Evolutionary conservation across 495 filamentous ascomycete species (phyloP), one percentile per base, ranked within the genome.

Genomic region (Neurospora terricola): DNA sequence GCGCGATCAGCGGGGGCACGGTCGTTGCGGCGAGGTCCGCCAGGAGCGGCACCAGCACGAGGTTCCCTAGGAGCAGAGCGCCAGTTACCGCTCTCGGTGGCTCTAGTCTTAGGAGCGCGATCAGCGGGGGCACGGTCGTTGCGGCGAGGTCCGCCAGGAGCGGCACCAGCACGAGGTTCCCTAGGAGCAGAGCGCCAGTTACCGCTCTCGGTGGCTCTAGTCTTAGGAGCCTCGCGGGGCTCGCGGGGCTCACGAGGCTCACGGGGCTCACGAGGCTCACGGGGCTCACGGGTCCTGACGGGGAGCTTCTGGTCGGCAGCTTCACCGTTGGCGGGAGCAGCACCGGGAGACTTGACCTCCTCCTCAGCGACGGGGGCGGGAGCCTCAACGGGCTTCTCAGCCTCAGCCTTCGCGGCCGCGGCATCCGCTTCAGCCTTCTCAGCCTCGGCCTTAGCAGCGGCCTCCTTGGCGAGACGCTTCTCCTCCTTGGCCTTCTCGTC

Each of bases 401-500:
- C 71, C 16, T 74, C 77, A 10, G 71, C 73, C n/a, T 74, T 71
- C 38, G 76, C 76, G 12, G 75, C 69, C 21, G 75, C 76, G 14
- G 71, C 70, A 8, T 73, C 77, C n/a, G 71, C 45, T 69, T 78
- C 79, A 14, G 70, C 78, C 73, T 80, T 77, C 30, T 88, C 85
- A 69, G 89, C 88, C 34, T 85, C 82, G 39, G 88, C 86, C 48
- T 90, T 91, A 3, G 88, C 87, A 39, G 84, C 84, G 54, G 84
- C 84, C 72, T 96, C 93, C 70, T 91, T 91, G 4, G 89, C 89
- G 2, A 85, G 77, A 54, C 84, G 85, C 80, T 88, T 90, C 71
- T 96, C 93, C 73, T 91, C 88, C 79, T 90, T 91, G 27, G 88
- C 90, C 82, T 95, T 96, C 66, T 97, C 93, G 5, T 97, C 95